A percentile compares a stretch with the other conserved stretches of the same genome.
These are phyloP conservation scores for Nadsonia starkeyi-henricii DNA, from an alignment of 1,139 yeast genomes.

Conservation along the genomic window DNA sequence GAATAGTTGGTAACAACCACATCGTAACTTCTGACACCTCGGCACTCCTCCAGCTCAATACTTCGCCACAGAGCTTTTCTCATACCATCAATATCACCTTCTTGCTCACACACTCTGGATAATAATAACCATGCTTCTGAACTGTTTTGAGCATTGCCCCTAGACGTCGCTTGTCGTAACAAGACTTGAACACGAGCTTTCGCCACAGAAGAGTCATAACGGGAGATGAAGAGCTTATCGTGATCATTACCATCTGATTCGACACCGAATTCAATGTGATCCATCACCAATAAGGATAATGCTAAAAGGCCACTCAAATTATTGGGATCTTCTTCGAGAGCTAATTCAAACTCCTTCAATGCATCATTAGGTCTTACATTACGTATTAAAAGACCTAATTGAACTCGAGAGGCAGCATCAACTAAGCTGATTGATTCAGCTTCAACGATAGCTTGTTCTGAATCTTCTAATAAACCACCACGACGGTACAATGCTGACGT, in stretches of 20 bases:
- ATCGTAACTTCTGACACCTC: constrained; percentile 43
- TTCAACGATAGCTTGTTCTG: constrained; percentile 61
- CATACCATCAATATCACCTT: constrained; percentile 42
- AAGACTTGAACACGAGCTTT: constrained; percentile 48
- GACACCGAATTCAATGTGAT: constrained; percentile 18
- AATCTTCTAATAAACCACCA: constrained; percentile 41
- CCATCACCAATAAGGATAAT: constrained; percentile 40
- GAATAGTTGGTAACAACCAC: constrained; percentile 1
- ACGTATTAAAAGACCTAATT: constrained; percentile 37
- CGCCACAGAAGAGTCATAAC: constrained; percentile 50
- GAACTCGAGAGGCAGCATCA: constrained; percentile 39
- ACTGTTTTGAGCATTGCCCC: constrained; percentile 38
- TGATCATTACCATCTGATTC: constrained; percentile 5
- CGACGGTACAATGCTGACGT: constrained; percentile 52
- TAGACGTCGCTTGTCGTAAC: constrained; percentile 44
- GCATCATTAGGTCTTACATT: constrained; percentile 31
- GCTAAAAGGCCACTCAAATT: constrained; percentile 56
- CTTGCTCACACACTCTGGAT: constrained; percentile 47
- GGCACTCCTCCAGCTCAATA: constrained; percentile 49
- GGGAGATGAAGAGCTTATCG: constrained; percentile 24
- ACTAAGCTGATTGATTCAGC: constrained; percentile 43
- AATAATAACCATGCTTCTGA: constrained; percentile 67
- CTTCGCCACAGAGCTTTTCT: constrained; percentile 49
- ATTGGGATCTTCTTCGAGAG: constrained; percentile 39
- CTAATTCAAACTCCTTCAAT: constrained; percentile 52